Conservation (phyloP, 148 eudicot genomes). For the Bassia scoparia region DNA sequence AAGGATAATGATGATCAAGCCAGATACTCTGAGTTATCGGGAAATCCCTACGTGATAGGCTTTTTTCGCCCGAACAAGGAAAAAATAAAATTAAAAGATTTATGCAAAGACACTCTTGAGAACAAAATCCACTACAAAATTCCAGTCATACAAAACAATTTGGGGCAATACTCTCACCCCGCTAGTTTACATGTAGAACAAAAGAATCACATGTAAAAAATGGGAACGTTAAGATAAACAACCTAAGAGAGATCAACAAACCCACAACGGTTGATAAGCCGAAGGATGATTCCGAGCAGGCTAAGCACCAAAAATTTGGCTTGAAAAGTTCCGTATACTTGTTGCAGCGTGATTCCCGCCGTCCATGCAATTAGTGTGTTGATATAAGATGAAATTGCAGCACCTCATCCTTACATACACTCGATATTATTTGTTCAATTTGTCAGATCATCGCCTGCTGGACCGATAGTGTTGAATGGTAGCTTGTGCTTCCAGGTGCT, state of each 20-base stretch:
- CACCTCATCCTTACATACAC: slow-evolving; percentile 17
- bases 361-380: background rate
- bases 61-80: too few species aligned
- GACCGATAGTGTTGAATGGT: slow-evolving; percentile 69
- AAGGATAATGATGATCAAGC: too few species aligned
- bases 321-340: slow-evolving; percentile 8
- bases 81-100: too few species aligned
- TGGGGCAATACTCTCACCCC: background rate
- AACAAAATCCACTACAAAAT: slow-evolving; percentile 15
- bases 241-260: background rate
- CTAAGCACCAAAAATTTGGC: slow-evolving; percentile 13
- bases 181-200: slow-evolving; percentile 6
- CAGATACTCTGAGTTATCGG: too few species aligned
- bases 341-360: background rate
- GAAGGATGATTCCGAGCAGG: background rate
- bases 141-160: background rate
- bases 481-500: slow-evolving; percentile 68
- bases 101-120: background rate
- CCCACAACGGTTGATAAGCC: background rate
- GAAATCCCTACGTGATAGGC: background rate
- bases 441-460: slow-evolving; percentile 83
- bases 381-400: background rate
- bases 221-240: too few species aligned
- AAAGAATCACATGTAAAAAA: background rate
- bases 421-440: slow-evolving; percentile 87